Conservation (phyloP, 495 filamentous ascomycete genomes). For the Xylaria bambusicola region DNA sequence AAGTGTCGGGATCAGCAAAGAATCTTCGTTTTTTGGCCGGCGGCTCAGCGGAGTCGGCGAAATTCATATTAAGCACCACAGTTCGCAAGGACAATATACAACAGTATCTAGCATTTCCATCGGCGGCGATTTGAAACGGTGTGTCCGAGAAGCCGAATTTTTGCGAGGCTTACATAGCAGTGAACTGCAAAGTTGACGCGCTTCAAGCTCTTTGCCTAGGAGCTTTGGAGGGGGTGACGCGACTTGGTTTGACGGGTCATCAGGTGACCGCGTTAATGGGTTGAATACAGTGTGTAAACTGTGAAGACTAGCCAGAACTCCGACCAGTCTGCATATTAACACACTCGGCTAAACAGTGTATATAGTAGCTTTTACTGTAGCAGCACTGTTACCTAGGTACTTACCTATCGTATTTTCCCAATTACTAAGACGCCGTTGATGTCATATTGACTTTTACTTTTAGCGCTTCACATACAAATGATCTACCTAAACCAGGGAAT, state of each 20-base stretch:
- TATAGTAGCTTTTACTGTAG: no score
- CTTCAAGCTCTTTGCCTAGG: neutral
- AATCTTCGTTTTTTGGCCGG: slow-evolving; percentile 82
- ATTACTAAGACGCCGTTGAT: neutral
- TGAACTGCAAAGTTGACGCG: neutral
- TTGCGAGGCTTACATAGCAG: neutral
- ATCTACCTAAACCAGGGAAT: no score
- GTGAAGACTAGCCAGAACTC: neutral
- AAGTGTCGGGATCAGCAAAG: slow-evolving; percentile 63
- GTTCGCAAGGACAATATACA: neutral
- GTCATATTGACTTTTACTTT: neutral
- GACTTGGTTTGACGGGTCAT: slow-evolving; percentile 22
- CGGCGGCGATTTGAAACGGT: no score
- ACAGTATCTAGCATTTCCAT: neutral
- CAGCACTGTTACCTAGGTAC: no score
- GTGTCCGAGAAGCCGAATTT: neutral
- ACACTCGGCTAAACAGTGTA: no score
- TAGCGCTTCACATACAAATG: neutral
- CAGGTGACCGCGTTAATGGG: slow-evolving; percentile 31
- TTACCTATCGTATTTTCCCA: no score
- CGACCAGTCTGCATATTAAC: no score
- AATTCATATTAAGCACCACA: slow-evolving; percentile 51
- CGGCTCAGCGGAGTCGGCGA: slow-evolving; percentile 56
- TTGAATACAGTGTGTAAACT: neutral
- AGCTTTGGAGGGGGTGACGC: slow-evolving; percentile 25